A percentile compares a stretch with the other conserved stretches of the same genome.
phyloP scores from a whole-genome alignment of 2,329 filamentous ascomycete species.

The Aspergillus unguis region DNA sequence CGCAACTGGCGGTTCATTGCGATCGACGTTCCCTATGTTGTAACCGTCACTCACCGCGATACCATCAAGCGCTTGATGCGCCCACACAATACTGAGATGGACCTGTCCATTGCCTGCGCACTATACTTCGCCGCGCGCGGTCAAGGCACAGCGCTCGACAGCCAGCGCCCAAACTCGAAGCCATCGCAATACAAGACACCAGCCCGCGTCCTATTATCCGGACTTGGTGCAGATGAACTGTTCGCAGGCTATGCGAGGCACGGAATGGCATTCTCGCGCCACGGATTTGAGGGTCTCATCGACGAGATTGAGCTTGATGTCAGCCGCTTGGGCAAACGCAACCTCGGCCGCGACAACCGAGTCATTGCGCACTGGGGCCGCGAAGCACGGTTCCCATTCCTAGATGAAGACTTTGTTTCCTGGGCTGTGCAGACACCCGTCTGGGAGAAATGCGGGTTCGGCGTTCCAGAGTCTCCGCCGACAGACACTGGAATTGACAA shows the following conservation, averaged over 20 bases:
- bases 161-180: conserved; percentile 21
- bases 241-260: conserved; percentile 93
- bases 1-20: conserved; percentile 77
- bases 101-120: conserved; percentile 87
- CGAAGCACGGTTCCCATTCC: conserved; percentile 84
- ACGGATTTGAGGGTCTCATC: conserved; percentile 67
- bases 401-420: conserved; percentile 81
- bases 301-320: conserved; percentile 85
- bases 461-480: conserved; percentile 38
- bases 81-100: conserved; percentile 98
- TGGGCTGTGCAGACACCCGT: conserved; percentile 74
- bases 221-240: conserved; percentile 90
- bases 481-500: conserved; percentile 56
- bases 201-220: conserved; percentile 82
- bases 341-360: conserved; percentile 88
- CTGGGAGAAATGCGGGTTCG: conserved; percentile 86
- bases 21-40: conserved; percentile 75
- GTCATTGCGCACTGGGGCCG: conserved; percentile 85
- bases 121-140: conserved; percentile 93
- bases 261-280: conserved; percentile 66
- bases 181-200: conserved; percentile 58
- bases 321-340: conserved; percentile 81
- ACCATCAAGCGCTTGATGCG: conserved; percentile 74
- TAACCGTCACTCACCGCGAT: conserved; percentile 66
- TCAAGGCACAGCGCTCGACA: conserved; percentile 47